A percentile compares a stretch with the other conserved stretches of the same genome.
phyloP scores from a whole-genome alignment of 2,329 filamentous ascomycete species.

The Neofusicoccum sp. region DNA sequence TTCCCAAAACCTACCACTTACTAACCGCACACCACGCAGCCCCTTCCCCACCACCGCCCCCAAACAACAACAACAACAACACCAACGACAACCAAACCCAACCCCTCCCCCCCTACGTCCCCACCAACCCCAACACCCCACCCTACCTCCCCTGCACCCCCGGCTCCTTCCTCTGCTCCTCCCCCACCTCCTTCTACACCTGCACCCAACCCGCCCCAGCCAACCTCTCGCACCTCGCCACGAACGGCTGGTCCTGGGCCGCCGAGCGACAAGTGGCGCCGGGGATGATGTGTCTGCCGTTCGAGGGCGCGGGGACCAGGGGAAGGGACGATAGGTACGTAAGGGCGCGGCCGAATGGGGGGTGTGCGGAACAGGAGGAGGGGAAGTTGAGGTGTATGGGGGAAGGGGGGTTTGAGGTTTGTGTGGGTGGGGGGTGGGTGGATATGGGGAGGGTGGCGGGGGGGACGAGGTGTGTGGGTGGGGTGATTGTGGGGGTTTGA shows the following conservation, averaged over 20 bases:
- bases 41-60: neutral
- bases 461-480: conserved; percentile 17
- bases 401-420: conserved; percentile 4
- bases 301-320: conserved; percentile 24
- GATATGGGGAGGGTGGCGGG: conserved; percentile 22
- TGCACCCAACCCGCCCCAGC: conserved; percentile 31
- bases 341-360: conserved; percentile 30
- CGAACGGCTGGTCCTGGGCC: conserved; percentile 34
- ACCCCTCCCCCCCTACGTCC: conserved; percentile 26
- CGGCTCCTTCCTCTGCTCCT: conserved; percentile 45
- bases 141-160: conserved; percentile 41
- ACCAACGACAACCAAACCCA: conserved; percentile 21
- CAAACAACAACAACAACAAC: conserved; percentile 20
- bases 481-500: conserved; percentile 15
- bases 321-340: conserved; percentile 38
- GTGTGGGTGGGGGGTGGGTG: conserved; percentile 20
- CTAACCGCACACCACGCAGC: neutral
- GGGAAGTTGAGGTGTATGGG: conserved; percentile 27
- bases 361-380: conserved; percentile 26
- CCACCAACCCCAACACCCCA: conserved; percentile 28
- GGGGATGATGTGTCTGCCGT: conserved; percentile 42
- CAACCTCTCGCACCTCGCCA: neutral
- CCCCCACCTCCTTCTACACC: conserved; percentile 36
- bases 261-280: conserved; percentile 33
- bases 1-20: neutral